Base-by-base conservation (phyloP, 2,329 filamentous ascomycete species). In the Claviceps purpurea region DNA sequence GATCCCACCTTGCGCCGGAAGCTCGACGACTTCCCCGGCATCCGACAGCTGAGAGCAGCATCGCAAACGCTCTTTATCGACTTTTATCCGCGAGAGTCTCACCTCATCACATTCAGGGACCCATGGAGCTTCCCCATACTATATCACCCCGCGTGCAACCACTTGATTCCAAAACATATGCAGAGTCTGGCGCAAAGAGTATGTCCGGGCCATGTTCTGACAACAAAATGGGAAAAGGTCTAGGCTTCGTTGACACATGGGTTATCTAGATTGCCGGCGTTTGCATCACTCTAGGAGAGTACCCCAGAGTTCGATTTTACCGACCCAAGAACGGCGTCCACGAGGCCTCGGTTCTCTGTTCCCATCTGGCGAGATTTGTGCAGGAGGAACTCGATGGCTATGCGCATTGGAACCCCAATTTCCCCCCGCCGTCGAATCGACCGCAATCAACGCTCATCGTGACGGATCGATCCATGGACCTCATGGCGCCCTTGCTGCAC, bases 121-220 rank as follows among this genome's bases (percentile, higher is more conserved):
- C 91, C 93, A 1, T 95, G 86, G 83, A 97, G 91, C 69, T 98
- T 98, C 62, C 89, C 89, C 1, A 78, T 90, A 50, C 75, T 98
- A 54, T 98, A 86, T 70, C 91, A 98, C 64, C 91, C 91, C 1
- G 81, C 78, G 51, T 97, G 93, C 70, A 95, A 95, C 66, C 77
- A 81, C 57, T 72, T 96, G 44, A 85, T 98, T 42, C 80, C 84
- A 48, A 77, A 79, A 52, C 91, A 98, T 65, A 82, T 98, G 77
- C 83, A 90, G 63, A 76, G 79, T 41, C 71, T 97, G 52, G 89
- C 93, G 30, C 87, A 95, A 66, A 96, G 91, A 81, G 89, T 94
- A 64, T 40, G 59, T 38, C 26, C n/a, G 34, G 2, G 10, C 6
- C 18, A 2, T 26, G 3, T 34, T 34, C 30, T 34, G 30, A 34